These are phyloP conservation scores for Phaseolus lunatus DNA, from an alignment of 306 rosid species.

Conservation along the genomic window DNA sequence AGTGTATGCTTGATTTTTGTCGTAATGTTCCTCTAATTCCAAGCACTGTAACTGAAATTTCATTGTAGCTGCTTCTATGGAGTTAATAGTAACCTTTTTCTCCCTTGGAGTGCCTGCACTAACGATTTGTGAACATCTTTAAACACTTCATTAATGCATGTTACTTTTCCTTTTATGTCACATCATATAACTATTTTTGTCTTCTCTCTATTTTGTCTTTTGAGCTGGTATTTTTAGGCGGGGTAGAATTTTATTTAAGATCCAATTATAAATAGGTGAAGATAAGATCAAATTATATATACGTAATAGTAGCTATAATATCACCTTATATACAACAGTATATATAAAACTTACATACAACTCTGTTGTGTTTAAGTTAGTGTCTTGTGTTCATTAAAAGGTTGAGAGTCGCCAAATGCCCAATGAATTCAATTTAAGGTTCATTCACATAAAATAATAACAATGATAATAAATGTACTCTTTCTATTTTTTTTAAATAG, in stretches of 20 bases:
- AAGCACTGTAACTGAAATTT: neutral
- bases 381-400: neutral
- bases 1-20: neutral
- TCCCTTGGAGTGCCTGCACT: neutral
- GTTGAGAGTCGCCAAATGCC: neutral
- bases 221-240: too few relatives aligned
- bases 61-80: neutral
- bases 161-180: neutral
- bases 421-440: too few relatives aligned
- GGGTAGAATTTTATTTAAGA: too few relatives aligned
- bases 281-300: too few relatives aligned
- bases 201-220: too few relatives aligned
- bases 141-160: neutral
- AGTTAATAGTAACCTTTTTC: neutral
- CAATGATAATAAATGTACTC: too few relatives aligned
- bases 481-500: too few relatives aligned
- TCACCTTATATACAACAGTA: too few relatives aligned
- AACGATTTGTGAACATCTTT: neutral
- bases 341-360: too few relatives aligned
- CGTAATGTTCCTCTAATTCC: neutral
- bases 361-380: neutral
- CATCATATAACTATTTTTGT: neutral
- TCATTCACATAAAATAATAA: too few relatives aligned
- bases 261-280: too few relatives aligned
- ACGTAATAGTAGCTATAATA: too few relatives aligned